Conservation (phyloP, 352 stramenopile species). For the Globisporangium nodosum region DNA sequence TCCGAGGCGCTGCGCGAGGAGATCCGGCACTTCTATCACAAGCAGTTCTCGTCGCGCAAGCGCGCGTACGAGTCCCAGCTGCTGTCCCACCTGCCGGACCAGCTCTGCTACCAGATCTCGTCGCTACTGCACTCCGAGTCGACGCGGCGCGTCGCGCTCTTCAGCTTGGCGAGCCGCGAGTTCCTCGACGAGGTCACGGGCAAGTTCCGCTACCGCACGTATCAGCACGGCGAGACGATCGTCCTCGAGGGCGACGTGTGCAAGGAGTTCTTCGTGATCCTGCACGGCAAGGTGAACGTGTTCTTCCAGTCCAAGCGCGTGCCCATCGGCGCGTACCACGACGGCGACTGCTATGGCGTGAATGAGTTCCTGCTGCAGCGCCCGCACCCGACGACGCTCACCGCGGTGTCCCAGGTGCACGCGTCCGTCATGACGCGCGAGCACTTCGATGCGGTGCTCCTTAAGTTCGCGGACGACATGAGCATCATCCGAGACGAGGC, state of each 20-base stretch:
- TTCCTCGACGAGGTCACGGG: constrained; percentile 77
- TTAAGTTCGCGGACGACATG: constrained; percentile 60
- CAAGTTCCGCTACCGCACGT: constrained; percentile 67
- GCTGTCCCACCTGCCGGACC: constrained; percentile 56
- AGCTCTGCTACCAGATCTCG: constrained; percentile 72
- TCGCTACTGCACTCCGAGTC: constrained; percentile 59
- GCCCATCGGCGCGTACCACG: constrained; percentile 47
- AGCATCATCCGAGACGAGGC: constrained; percentile 47
- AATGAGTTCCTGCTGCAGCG: constrained; percentile 54
- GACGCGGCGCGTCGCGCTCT: constrained; percentile 47
- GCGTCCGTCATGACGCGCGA: constrained; percentile 70
- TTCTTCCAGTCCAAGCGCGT: constrained; percentile 43
- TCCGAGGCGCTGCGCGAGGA: constrained; percentile 45
- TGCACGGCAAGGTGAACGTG: constrained; percentile 59
- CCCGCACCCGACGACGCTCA: constrained; percentile 39
- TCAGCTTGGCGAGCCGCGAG: constrained; percentile 54
- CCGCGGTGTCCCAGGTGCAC: constrained; percentile 39
- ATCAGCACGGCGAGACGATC: constrained; percentile 68
- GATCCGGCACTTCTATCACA: constrained; percentile 72
- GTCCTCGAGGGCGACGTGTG: constrained; percentile 64
- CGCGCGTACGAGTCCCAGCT: constrained; percentile 68
- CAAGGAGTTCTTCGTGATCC: constrained; percentile 62
- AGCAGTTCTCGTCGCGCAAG: constrained; percentile 52
- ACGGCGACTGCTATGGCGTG: constrained; percentile 66
- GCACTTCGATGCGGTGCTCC: constrained; percentile 57